Evolutionary conservation across 2,329 filamentous ascomycete species (phyloP), one percentile per base, ranked within the genome.

Genomic region (Colletotrichum tofieldiae): DNA sequence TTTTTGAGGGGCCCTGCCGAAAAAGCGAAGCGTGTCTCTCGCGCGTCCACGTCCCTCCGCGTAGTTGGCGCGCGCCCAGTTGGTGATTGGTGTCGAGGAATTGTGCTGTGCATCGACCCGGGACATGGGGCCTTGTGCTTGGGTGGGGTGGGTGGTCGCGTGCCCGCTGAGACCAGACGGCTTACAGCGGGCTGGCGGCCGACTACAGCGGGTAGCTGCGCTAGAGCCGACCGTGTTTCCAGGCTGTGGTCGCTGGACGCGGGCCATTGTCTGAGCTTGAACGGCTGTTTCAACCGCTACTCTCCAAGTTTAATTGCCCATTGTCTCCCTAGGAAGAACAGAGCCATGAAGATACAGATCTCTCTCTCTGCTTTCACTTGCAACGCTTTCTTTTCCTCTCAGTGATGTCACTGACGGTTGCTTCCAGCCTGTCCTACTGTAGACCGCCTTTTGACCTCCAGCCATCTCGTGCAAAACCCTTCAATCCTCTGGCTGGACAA

Each of bases 1-100:
- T 79, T 79, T 79, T 77, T 78, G 75, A 77, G 75, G 72, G 65
- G 56, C 41, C 64, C 68, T 67, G 59, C 64, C 67, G 43, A 51
- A 63, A 63, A 63, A 51, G 16, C 45, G 60, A 63, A 64, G 61
- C 61, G 61, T 64, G 61, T 64, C 61, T 64, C 47, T 55, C 61
- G 45, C 60, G 60, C 60, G 60, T 62, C 32, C 45, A 62, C 60
- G 62, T 65, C 62, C 37, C n/a, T 56, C 63, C 63, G 63, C 63
- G 51, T 65, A 49, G 51, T 26, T 41, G 63, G 51, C 60, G 60
- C 58, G 58, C 60, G 60, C 60, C 35, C 29, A 37, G 52, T 37
- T 55, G 52, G 52, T 23, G 52, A 55, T 58, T 58, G 35, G 55
- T 58, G 54, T 39, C 54, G 35, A 26, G 54, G 54, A 45, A 63